Conservation (phyloP, 805 yeast species). For the Lipomyces sp. region DNA sequence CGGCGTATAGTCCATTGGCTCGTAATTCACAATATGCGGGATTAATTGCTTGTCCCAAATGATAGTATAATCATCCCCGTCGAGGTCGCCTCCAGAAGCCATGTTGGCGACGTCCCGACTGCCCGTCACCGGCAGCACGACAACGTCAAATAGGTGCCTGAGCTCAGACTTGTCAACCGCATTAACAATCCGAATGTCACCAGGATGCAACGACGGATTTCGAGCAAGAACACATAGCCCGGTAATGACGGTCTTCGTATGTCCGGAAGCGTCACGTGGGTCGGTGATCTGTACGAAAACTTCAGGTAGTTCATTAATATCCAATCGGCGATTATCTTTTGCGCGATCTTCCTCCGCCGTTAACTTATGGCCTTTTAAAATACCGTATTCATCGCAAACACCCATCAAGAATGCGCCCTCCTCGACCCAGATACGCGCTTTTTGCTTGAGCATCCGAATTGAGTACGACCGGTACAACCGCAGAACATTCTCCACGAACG, state of each 20-base stretch:
- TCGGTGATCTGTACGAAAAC: slow-evolving; percentile 22
- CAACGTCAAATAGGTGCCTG: slow-evolving; percentile 13
- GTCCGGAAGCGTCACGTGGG: slow-evolving; percentile 5
- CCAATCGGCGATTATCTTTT: not conserved
- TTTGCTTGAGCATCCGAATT: slow-evolving; percentile 13
- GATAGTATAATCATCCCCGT: slow-evolving; percentile 27
- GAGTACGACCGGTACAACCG: slow-evolving; percentile 5
- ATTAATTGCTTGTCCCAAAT: slow-evolving; percentile 20
- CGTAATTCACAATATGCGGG: slow-evolving; percentile 12
- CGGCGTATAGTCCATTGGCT: slow-evolving; percentile 15
- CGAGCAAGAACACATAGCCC: slow-evolving; percentile 21
- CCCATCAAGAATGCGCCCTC: slow-evolving; percentile 16
- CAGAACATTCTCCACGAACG: slow-evolving; percentile 8
- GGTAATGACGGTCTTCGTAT: slow-evolving; percentile 10
- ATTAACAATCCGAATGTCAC: slow-evolving; percentile 17
- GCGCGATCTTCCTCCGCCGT: not conserved
- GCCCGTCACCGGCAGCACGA: slow-evolving; percentile 22
- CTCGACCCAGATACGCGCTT: slow-evolving; percentile 14
- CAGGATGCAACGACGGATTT: slow-evolving; percentile 23
- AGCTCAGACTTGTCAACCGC: slow-evolving; percentile 12
- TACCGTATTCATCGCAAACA: slow-evolving; percentile 18
- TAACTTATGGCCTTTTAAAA: slow-evolving; percentile 15
- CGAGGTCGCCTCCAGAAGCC: slow-evolving; percentile 28
- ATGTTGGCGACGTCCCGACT: slow-evolving; percentile 18
- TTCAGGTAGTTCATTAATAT: slow-evolving; percentile 4